Conservation (phyloP, 257 asterid genomes). For the Solanum chilense region DNA sequence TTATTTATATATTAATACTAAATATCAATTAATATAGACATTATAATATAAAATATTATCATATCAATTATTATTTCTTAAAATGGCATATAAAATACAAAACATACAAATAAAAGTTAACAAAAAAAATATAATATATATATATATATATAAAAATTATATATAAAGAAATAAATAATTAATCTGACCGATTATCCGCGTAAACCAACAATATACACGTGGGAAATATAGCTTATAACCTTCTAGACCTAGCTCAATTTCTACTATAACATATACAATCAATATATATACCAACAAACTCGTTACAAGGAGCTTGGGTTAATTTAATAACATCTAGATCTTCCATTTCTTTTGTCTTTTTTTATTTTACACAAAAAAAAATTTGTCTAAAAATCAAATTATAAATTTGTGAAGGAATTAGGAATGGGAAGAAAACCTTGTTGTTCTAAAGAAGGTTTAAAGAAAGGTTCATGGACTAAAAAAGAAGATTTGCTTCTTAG, state of each 20-base stretch:
- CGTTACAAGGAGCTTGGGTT: neutral
- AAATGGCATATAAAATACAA: rapidly evolving
- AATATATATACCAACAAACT: neutral
- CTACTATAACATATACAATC: neutral
- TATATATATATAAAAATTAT: too few species aligned
- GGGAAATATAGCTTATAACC: neutral
- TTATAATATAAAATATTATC: too few species aligned
- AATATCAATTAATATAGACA: too few species aligned
- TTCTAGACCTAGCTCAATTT: neutral
- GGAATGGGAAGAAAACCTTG: neutral
- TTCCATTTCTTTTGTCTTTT: neutral
- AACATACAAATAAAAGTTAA: neutral
- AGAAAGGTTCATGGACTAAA: neutral
- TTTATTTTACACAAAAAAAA: neutral
- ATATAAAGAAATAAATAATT: neutral
- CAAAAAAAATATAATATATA: too few species aligned
- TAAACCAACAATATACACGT: neutral
- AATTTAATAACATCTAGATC: neutral
- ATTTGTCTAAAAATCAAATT: neutral
- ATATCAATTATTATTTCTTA: too few species aligned
- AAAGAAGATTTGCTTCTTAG: neutral
- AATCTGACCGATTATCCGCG: rapidly evolving
- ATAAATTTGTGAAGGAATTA: neutral
- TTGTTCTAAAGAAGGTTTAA: neutral
- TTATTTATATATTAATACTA: too few species aligned